phyloP scores from a whole-genome alignment of 805 yeast species.

The Barnettozyma botsteinii region DNA sequence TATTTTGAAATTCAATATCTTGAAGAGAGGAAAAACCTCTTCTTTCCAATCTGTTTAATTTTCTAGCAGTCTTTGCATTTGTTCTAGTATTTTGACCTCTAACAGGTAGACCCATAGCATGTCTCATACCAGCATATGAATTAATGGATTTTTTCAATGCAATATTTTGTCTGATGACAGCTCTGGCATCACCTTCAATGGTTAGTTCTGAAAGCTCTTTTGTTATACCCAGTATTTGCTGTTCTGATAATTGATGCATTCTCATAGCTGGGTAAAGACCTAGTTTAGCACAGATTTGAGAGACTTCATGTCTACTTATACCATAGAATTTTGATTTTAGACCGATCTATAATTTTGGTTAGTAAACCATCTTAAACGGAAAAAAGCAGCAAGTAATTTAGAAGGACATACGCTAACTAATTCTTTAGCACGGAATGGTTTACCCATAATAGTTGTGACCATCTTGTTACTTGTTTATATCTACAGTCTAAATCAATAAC shows the following conservation, averaged over 20 bases:
- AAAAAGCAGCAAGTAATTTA: too few relatives aligned
- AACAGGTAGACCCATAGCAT: slow-evolving; percentile 75
- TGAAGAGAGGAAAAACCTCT: slow-evolving; percentile 29
- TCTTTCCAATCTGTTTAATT: slow-evolving; percentile 74
- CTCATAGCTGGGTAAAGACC: slow-evolving; percentile 93
- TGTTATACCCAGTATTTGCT: slow-evolving; percentile 77
- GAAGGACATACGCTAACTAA: slow-evolving; percentile 17
- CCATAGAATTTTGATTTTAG: slow-evolving; percentile 82
- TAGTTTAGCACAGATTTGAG: slow-evolving; percentile 72
- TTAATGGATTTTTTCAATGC: slow-evolving; percentile 74
- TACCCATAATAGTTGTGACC: slow-evolving; percentile 26
- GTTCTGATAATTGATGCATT: slow-evolving; percentile 87
- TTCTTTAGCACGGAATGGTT: slow-evolving; percentile 26
- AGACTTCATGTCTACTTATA: slow-evolving; percentile 70
- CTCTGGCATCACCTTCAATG: slow-evolving; percentile 75
- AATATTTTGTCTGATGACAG: slow-evolving; percentile 72
- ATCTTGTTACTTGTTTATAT: too few relatives aligned
- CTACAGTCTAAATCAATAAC: too few relatives aligned
- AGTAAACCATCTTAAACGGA: background rate
- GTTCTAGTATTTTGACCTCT: slow-evolving; percentile 90
- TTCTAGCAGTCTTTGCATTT: slow-evolving; percentile 86
- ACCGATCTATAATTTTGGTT: slow-evolving; percentile 39
- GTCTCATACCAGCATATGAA: slow-evolving; percentile 84
- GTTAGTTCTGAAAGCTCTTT: slow-evolving; percentile 81
- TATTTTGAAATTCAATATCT: background rate